Evolutionary conservation across 345 rosid genomes (phyloP).

Genomic region (Camelina sativa): DNA sequence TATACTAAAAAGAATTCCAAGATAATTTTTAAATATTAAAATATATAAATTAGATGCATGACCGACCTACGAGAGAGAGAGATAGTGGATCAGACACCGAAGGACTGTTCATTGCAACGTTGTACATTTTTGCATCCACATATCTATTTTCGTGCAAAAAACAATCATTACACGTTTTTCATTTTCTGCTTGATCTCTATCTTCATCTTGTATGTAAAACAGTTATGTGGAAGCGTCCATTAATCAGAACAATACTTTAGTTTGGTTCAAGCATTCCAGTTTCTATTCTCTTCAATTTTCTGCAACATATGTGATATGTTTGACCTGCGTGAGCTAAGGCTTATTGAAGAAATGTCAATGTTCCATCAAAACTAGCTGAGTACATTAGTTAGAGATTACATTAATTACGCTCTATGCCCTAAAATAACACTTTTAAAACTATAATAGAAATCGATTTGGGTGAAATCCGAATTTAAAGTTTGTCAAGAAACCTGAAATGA

Average conservation of each 20-base stretch:
- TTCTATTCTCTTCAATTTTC: neutral
- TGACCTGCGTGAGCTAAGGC: neutral
- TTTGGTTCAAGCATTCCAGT: neutral
- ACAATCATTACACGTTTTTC: slow-evolving; percentile 30
- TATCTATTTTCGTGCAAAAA: slow-evolving; percentile 24
- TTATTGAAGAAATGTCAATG: neutral
- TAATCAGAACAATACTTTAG: neutral
- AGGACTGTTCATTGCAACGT: neutral
- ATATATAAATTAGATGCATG: slow-evolving; percentile 13
- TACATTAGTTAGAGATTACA: no score
- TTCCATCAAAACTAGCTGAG: neutral
- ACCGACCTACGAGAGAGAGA: slow-evolving; percentile 25
- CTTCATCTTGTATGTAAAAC: neutral
- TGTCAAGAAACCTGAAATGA: neutral
- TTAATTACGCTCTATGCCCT: no score
- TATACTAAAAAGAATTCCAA: neutral
- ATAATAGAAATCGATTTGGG: neutral
- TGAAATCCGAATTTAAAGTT: neutral
- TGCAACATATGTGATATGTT: neutral
- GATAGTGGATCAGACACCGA: slow-evolving; percentile 37
- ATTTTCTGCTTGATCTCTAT: neutral
- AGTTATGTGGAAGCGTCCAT: neutral
- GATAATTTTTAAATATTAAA: neutral
- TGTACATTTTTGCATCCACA: neutral
- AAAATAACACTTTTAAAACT: no score